These are phyloP conservation scores for Botrytis squamosa DNA, from an alignment of 2,329 filamentous ascomycete genomes.

Conservation along the genomic window DNA sequence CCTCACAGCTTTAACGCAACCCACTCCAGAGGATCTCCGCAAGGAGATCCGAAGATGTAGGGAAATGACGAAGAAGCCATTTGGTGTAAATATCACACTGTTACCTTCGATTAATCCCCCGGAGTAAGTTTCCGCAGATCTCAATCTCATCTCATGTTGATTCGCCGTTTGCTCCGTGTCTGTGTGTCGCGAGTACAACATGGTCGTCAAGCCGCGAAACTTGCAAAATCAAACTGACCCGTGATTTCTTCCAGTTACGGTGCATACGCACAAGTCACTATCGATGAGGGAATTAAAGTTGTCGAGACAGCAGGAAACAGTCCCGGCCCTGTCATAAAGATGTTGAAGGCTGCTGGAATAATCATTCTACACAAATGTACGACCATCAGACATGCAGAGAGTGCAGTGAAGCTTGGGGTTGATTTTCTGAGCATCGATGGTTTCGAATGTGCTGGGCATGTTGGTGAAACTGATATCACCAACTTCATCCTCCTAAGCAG, in stretches of 20 bases:
- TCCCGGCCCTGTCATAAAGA: constrained; percentile 84
- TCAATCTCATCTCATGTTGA: constrained; percentile 14
- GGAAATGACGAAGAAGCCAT: constrained; percentile 73
- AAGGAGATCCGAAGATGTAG: constrained; percentile 89
- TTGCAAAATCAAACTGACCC: constrained; percentile 7
- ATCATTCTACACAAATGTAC: constrained; percentile 97
- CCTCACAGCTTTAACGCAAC: constrained; percentile 87
- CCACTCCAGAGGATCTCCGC: constrained; percentile 85
- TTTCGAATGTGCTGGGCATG: constrained; percentile 92
- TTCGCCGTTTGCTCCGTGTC: constrained; percentile 15
- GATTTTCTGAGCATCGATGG: constrained; percentile 97
- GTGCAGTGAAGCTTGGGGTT: constrained; percentile 88
- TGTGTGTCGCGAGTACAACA: not conserved
- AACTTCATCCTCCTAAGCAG: constrained; percentile 86
- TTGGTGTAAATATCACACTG: constrained; percentile 93
- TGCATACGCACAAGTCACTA: constrained; percentile 87
- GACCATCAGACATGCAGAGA: constrained; percentile 87
- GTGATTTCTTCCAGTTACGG: constrained; percentile 52
- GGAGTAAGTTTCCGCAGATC: constrained; percentile 46
- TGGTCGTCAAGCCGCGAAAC: not conserved
- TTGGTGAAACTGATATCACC: constrained; percentile 83
- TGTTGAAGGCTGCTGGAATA: constrained; percentile 76
- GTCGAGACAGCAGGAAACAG: constrained; percentile 92
- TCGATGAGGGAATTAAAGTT: constrained; percentile 87
- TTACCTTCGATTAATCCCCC: constrained; percentile 86